These are phyloP conservation scores for Aspergillus incahuasiensis DNA, from an alignment of 495 filamentous ascomycete species.

Conservation along the genomic window DNA sequence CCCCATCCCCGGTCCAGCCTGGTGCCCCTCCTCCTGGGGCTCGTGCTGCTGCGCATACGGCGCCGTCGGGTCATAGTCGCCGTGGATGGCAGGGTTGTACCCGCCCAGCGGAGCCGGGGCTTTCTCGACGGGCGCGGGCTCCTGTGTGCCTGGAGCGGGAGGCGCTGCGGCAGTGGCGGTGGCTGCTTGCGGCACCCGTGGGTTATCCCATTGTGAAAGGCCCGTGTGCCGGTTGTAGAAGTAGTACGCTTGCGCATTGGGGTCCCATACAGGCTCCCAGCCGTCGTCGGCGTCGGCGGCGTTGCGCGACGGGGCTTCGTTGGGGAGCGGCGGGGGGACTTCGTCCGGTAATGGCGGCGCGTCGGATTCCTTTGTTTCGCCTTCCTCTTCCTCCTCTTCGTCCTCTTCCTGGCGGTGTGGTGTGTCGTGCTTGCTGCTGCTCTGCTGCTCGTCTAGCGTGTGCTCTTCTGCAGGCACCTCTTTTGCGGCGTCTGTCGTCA, in stretches of 20 bases:
- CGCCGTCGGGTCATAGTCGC: slow-evolving; percentile 89
- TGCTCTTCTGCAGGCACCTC: slow-evolving; percentile 11
- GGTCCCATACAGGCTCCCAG: slow-evolving; percentile 84
- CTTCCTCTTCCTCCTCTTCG: slow-evolving; percentile 15
- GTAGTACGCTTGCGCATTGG: slow-evolving; percentile 65
- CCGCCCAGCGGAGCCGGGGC: slow-evolving; percentile 50
- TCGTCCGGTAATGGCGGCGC: slow-evolving; percentile 51
- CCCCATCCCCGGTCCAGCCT: slow-evolving; percentile 19
- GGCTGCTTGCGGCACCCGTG: slow-evolving; percentile 57
- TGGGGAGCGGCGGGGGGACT: slow-evolving; percentile 46
- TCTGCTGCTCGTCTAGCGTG: slow-evolving; percentile 8
- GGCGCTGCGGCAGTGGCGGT: not conserved
- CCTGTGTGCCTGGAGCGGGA: not conserved
- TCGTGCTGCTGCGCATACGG: slow-evolving; percentile 71
- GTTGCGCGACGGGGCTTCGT: slow-evolving; percentile 49
- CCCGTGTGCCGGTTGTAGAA: slow-evolving; percentile 84
- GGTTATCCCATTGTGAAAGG: slow-evolving; percentile 83
- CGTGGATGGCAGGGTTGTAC: slow-evolving; percentile 95
- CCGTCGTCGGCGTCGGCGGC: too few species aligned
- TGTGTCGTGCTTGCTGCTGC: not conserved
- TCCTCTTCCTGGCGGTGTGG: slow-evolving; percentile 4
- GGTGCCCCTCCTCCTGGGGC: slow-evolving; percentile 21
- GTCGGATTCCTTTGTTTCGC: slow-evolving; percentile 16
- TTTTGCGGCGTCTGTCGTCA: slow-evolving; percentile 7
- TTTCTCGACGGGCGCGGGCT: not conserved